These are phyloP conservation scores for Colletotrichum sojae DNA, from an alignment of 2,329 filamentous ascomycete species.

Conservation along the genomic window DNA sequence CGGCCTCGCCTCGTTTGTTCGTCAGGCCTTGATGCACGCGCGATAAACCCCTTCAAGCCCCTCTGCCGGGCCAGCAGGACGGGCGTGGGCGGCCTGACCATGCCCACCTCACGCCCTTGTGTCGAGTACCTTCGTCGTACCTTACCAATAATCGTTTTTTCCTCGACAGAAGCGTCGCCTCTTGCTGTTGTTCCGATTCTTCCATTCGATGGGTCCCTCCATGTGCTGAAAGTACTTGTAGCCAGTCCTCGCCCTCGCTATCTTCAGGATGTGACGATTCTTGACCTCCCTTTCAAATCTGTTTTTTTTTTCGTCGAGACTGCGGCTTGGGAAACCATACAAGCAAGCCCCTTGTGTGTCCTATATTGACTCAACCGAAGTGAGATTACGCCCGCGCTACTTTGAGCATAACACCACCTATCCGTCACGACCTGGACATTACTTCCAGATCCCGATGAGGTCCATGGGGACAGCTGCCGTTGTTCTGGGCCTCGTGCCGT, in stretches of 20 bases:
- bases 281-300: background rate
- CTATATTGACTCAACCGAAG: background rate
- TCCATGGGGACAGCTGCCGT: background rate
- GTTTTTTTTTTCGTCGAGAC: background rate
- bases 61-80: background rate
- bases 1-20: conserved; percentile 1
- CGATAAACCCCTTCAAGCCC: background rate
- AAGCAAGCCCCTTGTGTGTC: background rate
- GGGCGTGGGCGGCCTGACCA: conserved; percentile 1
- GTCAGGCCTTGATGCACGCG: conserved; percentile 2
- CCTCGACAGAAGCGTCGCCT: conserved; percentile 24
- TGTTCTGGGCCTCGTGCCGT: conserved; percentile 18
- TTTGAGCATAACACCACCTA: background rate
- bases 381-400: background rate
- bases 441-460: conserved; percentile 9
- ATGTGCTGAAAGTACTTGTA: conserved; percentile 24
- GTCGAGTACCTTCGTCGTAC: conserved; percentile 8
- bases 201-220: conserved; percentile 7
- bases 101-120: background rate
- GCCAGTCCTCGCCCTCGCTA: conserved; percentile 16
- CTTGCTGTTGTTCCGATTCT: conserved; percentile 22
- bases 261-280: background rate
- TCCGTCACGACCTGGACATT: background rate
- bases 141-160: conserved; percentile 22
- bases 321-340: too few relatives aligned